These are phyloP conservation scores for Saccharomycopsis sp. DNA, from an alignment of 805 yeast species.

Conservation along the genomic window DNA sequence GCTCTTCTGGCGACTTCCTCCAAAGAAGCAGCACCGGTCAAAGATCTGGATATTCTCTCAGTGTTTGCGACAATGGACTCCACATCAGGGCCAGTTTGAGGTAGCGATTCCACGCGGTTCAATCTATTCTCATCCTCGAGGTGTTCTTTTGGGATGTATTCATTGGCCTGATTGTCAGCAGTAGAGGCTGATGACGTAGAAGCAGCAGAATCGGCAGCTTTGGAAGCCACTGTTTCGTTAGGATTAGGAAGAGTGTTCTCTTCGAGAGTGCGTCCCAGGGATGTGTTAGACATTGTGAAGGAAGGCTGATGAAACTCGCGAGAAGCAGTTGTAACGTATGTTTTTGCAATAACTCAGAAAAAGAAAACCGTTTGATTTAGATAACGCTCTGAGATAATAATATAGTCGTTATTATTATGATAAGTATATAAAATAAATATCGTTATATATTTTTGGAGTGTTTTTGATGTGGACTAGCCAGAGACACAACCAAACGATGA, in stretches of 20 bases:
- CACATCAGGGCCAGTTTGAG: slow-evolving; percentile 8
- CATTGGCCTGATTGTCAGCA: not conserved
- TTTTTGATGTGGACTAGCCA: too few species aligned
- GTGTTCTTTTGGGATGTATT: not conserved
- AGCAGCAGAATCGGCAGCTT: not conserved
- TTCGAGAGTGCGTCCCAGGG: not conserved
- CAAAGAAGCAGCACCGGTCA: slow-evolving; percentile 33
- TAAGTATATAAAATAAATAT: too few species aligned
- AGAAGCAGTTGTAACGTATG: too few species aligned
- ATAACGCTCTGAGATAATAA: too few species aligned
- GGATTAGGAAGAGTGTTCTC: not conserved
- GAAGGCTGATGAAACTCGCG: too few species aligned
- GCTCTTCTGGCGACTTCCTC: slow-evolving; percentile 28
- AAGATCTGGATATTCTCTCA: slow-evolving; percentile 34
- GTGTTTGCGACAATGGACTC: slow-evolving; percentile 25
- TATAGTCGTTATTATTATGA: too few species aligned
- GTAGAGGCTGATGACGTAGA: not conserved
- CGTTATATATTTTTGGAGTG: too few species aligned
- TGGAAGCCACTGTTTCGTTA: not conserved
- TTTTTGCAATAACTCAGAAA: too few species aligned
- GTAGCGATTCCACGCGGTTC: not conserved
- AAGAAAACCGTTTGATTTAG: too few species aligned
- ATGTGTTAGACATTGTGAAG: not conserved
- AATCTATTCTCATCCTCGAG: slow-evolving; percentile 3
- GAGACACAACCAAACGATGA: too few species aligned